Evolutionary conservation across 2,329 filamentous ascomycete species (phyloP).

Genomic region (Ascochyta clinopodiicola): DNA sequence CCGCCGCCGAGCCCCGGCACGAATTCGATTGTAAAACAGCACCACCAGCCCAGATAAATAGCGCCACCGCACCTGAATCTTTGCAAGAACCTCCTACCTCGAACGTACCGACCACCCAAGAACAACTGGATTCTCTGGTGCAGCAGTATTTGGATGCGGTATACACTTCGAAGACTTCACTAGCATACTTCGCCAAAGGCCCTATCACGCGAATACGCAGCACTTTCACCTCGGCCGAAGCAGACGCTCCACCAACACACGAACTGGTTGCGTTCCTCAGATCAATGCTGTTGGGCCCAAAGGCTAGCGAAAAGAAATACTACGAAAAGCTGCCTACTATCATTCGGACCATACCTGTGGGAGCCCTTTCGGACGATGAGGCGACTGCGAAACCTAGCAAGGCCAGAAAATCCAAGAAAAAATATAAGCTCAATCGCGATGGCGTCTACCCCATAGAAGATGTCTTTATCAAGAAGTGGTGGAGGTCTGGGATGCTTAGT

Average conservation of each 20-base stretch:
- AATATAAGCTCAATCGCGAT: constrained; percentile 67
- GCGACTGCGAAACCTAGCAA: constrained; percentile 40
- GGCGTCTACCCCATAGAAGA: constrained; percentile 73
- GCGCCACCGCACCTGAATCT: background rate
- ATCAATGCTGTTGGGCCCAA: constrained; percentile 69
- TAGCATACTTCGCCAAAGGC: constrained; percentile 85
- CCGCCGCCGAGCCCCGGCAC: constrained; percentile 7
- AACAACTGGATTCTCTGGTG: constrained; percentile 60
- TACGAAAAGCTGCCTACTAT: constrained; percentile 71
- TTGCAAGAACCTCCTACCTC: constrained; percentile 8
- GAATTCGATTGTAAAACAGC: background rate
- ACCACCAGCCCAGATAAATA: background rate
- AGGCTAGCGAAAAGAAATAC: constrained; percentile 80
- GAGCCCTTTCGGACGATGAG: constrained; percentile 53
- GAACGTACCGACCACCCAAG: constrained; percentile 33
- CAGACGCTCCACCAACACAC: constrained; percentile 65
- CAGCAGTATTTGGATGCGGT: constrained; percentile 53
- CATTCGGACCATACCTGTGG: constrained; percentile 63
- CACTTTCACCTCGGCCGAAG: constrained; percentile 69
- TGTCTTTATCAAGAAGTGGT: constrained; percentile 72
- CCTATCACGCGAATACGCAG: constrained; percentile 77
- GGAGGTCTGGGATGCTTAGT: constrained; percentile 59
- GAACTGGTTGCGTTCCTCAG: constrained; percentile 74
- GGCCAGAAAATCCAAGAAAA: constrained; percentile 51
- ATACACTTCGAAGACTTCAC: constrained; percentile 67